Evolutionary conservation across 208 protist species (phyloP).

Genomic region (Porcisia deanei): DNA sequence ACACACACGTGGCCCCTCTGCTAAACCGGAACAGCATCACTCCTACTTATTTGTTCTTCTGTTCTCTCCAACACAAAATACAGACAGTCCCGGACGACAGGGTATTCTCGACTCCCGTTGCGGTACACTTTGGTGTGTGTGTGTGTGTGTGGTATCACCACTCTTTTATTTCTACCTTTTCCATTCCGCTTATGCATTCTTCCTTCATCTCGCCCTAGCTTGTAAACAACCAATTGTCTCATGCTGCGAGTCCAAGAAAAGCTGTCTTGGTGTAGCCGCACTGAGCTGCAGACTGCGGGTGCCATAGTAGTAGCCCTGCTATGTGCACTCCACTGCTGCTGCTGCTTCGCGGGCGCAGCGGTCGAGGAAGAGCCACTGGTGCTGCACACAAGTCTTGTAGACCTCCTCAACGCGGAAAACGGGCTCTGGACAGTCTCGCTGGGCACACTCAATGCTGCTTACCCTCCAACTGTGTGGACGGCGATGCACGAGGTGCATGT

Average conservation of each 20-base stretch:
- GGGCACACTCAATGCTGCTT: not conserved
- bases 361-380: slow-evolving; percentile 9
- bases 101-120: not conserved
- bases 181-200: not conserved
- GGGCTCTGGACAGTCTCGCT: slow-evolving; percentile 23
- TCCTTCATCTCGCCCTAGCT: not conserved
- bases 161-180: not conserved
- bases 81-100: not conserved
- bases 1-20: not conserved
- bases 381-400: slow-evolving; percentile 23
- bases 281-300: not conserved
- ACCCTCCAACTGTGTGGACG: slow-evolving; percentile 9
- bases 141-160: not conserved
- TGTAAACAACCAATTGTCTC: not conserved
- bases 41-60: not conserved
- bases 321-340: slow-evolving; percentile 5
- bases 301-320: not conserved
- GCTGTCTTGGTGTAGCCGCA: not conserved
- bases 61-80: not conserved
- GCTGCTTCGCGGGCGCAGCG: slow-evolving; percentile 3
- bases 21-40: not conserved
- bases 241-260: not conserved
- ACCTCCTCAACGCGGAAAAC: slow-evolving; percentile 25
- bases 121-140: not conserved
- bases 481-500: slow-evolving; percentile 25